phyloP scores from a whole-genome alignment of 345 rosid genomes.

The Gossypium anomalum region DNA sequence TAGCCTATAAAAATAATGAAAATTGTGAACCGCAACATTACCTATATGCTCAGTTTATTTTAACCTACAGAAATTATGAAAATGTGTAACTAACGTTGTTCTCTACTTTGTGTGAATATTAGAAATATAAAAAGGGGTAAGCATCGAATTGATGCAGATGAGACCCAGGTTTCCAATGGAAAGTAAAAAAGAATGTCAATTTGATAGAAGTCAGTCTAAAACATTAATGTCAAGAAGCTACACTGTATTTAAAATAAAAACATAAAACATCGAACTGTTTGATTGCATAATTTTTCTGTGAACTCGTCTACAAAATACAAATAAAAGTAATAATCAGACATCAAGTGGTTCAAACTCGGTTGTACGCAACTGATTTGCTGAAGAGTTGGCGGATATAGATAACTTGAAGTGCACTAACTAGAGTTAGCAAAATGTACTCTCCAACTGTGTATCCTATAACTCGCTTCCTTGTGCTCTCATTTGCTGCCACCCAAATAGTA shows the following conservation, averaged over 20 bases:
- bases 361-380: slow-evolving; percentile 91
- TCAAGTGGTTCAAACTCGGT: slow-evolving; percentile 54
- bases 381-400: slow-evolving; percentile 84
- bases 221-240: background rate
- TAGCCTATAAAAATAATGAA: no score
- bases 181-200: background rate
- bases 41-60: no score
- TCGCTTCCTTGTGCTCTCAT: slow-evolving; percentile 87
- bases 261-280: background rate
- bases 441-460: slow-evolving; percentile 77
- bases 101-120: no score
- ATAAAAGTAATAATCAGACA: slow-evolving; percentile 1
- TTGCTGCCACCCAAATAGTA: slow-evolving; percentile 53
- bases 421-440: slow-evolving; percentile 68
- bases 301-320: background rate
- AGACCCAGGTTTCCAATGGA: background rate
- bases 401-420: slow-evolving; percentile 72
- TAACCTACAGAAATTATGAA: no score
- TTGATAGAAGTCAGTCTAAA: background rate
- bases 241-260: background rate
- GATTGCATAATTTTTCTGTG: background rate
- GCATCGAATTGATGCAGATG: background rate
- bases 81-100: no score
- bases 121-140: background rate
- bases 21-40: no score